A percentile compares a stretch with the other conserved stretches of the same genome.
Evolutionary conservation across 129 eudicot species (phyloP).

Genomic region (Flaveria brownii): DNA sequence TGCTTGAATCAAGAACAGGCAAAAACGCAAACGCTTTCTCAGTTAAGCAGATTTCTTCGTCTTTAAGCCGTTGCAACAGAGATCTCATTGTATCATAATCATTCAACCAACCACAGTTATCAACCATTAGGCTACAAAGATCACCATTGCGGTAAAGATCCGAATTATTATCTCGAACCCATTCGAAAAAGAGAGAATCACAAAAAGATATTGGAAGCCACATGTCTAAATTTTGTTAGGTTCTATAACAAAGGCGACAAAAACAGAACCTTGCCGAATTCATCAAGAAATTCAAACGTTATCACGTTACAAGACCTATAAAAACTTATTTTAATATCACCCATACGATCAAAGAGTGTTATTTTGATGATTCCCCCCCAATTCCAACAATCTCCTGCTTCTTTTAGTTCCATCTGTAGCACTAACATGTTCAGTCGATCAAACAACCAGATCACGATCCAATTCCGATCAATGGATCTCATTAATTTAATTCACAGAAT

Average conservation of each 20-base stretch:
- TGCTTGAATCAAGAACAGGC: constrained; percentile 35
- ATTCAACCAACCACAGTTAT: constrained; percentile 66
- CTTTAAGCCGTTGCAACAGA: constrained; percentile 44
- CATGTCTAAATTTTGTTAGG: not conserved
- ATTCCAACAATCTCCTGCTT: too few species aligned
- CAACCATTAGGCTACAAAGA: constrained; percentile 64
- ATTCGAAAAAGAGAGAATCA: constrained; percentile 5
- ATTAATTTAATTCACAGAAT: not conserved
- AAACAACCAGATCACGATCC: too few species aligned
- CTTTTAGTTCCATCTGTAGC: too few species aligned
- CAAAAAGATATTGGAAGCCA: not conserved
- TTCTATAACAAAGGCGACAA: not conserved
- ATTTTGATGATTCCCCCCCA: not conserved
- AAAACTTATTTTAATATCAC: not conserved
- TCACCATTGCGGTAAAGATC: constrained; percentile 37
- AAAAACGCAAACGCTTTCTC: constrained; percentile 65
- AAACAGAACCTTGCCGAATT: not conserved
- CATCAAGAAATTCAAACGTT: not conserved
- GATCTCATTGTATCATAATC: constrained; percentile 56
- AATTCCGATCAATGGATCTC: too few species aligned
- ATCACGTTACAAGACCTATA: too few species aligned
- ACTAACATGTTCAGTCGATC: too few species aligned
- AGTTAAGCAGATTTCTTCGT: constrained; percentile 45
- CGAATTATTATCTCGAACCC: constrained; percentile 45
- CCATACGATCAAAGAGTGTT: not conserved